Base-by-base conservation (phyloP, 1,284 basidiomycete species). In the Cutaneotrichosporon cyanovorans region DNA sequence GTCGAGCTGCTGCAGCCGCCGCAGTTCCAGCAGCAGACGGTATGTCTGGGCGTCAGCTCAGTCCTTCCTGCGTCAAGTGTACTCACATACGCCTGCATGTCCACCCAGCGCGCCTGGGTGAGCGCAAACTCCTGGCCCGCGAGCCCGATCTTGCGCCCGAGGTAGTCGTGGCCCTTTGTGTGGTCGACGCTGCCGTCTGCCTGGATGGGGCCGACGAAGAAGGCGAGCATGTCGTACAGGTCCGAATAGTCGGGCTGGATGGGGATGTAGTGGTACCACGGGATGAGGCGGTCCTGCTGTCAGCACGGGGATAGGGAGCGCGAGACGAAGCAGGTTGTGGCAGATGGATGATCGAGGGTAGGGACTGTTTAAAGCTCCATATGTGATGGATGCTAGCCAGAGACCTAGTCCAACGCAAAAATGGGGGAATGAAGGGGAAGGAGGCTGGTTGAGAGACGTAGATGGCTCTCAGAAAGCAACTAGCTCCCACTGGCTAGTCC, bases 71-170 rank as follows among this genome's bases (percentile, higher is more conserved):
- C 12, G n/a, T n/a, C n/a, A n/a, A n/a, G n/a, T n/a, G n/a, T n/a
- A 59, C 67, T 61, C 57, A 72, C 67, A 51, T 73, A 75, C 14
- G 72, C 72, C 57, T 74, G 72, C 72, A 75, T 73, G 53, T 74
- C 71, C 28, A 68, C 66, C 69, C 67, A 71, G 38, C 73, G 61
- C 74, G 74, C 76, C 51, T 75, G 67, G 16, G 69, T 57, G 25
- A 66, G 56, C 2, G 74, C 69, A 58, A 75, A 77, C 34, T 66
- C 51, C 38, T 69, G 68, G 4, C 74, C 75, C 0, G 72, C 68
- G 28, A 63, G 60, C 7, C 72, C 75, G 19, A 77, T 77, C 57
- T 71, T 67, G 49, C 68, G 57, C 6, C 74, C 76, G n/a, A 76
- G 56, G 19, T 69, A 63, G 43, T 70, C 67, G 49, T 71, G 68